Evolutionary conservation across 306 rosid genomes (phyloP).

Genomic region (Vigna angularis): DNA sequence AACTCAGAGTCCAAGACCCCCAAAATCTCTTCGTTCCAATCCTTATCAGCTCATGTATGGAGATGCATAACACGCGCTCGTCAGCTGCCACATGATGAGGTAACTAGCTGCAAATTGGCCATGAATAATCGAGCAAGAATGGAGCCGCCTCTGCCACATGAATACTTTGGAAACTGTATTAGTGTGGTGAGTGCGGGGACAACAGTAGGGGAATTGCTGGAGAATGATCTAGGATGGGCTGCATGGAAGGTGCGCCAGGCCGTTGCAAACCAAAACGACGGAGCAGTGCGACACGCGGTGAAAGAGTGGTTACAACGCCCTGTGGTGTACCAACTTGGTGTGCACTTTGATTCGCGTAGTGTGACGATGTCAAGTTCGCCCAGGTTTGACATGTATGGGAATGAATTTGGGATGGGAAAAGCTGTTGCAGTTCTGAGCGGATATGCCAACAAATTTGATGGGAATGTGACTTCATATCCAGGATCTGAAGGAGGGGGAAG

Average conservation of each 20-base stretch:
- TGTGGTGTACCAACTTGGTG: not conserved
- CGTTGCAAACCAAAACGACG: not conserved
- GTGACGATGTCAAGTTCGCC: not conserved
- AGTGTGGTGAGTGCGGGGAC: not conserved
- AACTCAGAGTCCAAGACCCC: conserved; percentile 45
- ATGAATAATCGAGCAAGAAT: conserved; percentile 52
- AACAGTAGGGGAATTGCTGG: not conserved
- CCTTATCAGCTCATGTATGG: conserved; percentile 65
- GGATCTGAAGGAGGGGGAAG: conserved; percentile 64
- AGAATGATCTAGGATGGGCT: conserved; percentile 42
- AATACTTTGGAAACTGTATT: conserved; percentile 30
- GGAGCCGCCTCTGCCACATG: conserved; percentile 48
- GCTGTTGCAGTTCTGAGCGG: conserved; percentile 60
- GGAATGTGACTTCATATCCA: conserved; percentile 49
- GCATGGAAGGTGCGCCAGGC: conserved; percentile 23
- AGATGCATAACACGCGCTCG: conserved; percentile 58
- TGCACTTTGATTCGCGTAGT: not conserved
- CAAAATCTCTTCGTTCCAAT: conserved; percentile 58
- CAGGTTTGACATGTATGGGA: conserved; percentile 56
- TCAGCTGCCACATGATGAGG: not conserved
- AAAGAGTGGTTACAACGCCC: not conserved
- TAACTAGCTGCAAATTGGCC: conserved; percentile 47
- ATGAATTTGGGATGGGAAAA: conserved; percentile 75
- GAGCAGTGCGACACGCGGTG: not conserved
- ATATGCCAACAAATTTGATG: conserved; percentile 53